These are phyloP conservation scores for Neoboletus magnificus DNA, from an alignment of 768 basidiomycete genomes.

Conservation along the genomic window DNA sequence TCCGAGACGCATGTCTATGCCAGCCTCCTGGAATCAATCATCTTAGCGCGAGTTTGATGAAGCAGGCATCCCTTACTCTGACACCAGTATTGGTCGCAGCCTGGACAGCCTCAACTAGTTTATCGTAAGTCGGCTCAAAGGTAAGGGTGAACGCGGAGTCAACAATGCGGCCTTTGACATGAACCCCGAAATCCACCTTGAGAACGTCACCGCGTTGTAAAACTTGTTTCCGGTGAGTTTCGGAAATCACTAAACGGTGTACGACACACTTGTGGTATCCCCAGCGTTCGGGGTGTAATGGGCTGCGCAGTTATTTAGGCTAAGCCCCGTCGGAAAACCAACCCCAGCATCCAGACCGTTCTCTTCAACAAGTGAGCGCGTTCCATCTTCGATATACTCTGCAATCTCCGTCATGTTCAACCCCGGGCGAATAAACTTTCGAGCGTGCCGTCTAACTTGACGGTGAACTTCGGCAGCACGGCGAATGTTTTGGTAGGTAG, in stretches of 20 bases:
- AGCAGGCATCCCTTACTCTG: conserved; percentile 46
- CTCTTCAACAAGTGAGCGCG: conserved; percentile 88
- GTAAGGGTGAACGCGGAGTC: conserved; percentile 95
- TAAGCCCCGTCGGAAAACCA: conserved; percentile 96
- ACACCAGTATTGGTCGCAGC: conserved; percentile 94
- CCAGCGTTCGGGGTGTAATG: conserved; percentile 96
- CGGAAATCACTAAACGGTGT: not conserved
- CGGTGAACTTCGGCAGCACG: conserved; percentile 95
- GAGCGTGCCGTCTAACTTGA: conserved; percentile 80
- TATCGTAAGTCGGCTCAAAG: conserved; percentile 88
- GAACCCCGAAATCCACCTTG: conserved; percentile 97
- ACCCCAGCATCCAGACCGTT: conserved; percentile 81
- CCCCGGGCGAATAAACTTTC: conserved; percentile 83
- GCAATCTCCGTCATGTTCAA: conserved; percentile 95
- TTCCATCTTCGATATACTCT: conserved; percentile 89
- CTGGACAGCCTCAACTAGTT: conserved; percentile 84
- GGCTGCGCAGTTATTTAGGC: conserved; percentile 91
- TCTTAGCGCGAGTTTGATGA: conserved; percentile 5
- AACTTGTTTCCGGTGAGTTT: conserved; percentile 45
- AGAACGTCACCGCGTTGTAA: conserved; percentile 81
- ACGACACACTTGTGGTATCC: conserved; percentile 67
- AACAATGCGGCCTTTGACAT: conserved; percentile 91
- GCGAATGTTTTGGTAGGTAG: conserved; percentile 86
- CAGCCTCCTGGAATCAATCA: conserved; percentile 67
- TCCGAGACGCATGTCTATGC: conserved; percentile 91